phyloP scores from a whole-genome alignment of 805 yeast species.

The Suhomyces kilbournensis region DNA sequence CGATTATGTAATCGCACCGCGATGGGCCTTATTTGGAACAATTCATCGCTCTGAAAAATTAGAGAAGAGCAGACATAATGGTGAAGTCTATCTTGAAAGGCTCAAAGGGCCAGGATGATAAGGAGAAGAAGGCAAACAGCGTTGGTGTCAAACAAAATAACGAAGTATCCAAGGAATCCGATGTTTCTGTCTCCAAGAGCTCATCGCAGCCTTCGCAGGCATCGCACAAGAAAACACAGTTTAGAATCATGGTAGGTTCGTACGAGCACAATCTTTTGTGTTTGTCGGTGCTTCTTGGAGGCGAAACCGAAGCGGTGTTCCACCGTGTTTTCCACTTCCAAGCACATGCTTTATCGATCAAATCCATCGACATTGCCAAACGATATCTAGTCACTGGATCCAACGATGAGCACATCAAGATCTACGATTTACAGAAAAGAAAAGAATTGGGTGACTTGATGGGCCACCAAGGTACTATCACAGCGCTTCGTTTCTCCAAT shows the following conservation, averaged over 20 bases:
- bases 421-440: slow-evolving; percentile 90
- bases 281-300: slow-evolving; percentile 60
- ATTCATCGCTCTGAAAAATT: background rate
- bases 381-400: slow-evolving; percentile 90
- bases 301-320: slow-evolving; percentile 57
- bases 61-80: background rate
- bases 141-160: background rate
- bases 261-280: slow-evolving; percentile 92
- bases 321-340: slow-evolving; percentile 95
- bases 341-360: slow-evolving; percentile 87
- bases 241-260: slow-evolving; percentile 89
- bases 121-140: background rate
- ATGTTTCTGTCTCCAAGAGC: background rate
- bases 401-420: slow-evolving; percentile 92
- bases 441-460: slow-evolving; percentile 89
- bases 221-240: slow-evolving; percentile 34
- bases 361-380: slow-evolving; percentile 76
- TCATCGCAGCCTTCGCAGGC: background rate
- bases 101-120: background rate
- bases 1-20: background rate
- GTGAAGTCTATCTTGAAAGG: background rate
- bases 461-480: slow-evolving; percentile 86
- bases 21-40: background rate
- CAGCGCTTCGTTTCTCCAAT: slow-evolving; percentile 67
- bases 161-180: background rate